These are phyloP conservation scores for Phytophthora foliorum DNA, from an alignment of 352 stramenopile species.

Conservation along the genomic window DNA sequence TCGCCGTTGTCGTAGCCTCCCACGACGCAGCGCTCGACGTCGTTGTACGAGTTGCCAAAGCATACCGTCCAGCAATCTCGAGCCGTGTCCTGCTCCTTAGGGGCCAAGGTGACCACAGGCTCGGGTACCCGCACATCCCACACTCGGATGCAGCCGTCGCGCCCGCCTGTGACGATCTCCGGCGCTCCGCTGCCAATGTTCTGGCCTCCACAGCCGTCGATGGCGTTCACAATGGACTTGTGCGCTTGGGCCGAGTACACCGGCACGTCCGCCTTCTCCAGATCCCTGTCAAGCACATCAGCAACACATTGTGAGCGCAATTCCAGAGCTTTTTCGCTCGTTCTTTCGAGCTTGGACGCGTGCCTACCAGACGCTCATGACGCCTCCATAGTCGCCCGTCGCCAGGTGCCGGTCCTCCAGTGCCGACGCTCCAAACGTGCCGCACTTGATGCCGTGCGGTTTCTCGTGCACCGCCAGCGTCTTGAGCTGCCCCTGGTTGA, in stretches of 20 bases:
- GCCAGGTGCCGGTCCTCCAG: slow-evolving; percentile 91
- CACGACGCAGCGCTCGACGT: slow-evolving; percentile 93
- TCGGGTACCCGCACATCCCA: slow-evolving; percentile 95
- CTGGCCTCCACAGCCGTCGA: slow-evolving; percentile 95
- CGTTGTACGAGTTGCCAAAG: slow-evolving; percentile 96
- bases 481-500: slow-evolving; percentile 91
- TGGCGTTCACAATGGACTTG: slow-evolving; percentile 95
- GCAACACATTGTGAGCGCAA: slow-evolving; percentile 15
- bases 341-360: slow-evolving; percentile 5
- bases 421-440: slow-evolving; percentile 95
- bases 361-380: slow-evolving; percentile 78
- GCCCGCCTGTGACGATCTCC: slow-evolving; percentile 94
- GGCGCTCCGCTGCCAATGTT: slow-evolving; percentile 92
- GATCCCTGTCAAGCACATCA: slow-evolving; percentile 57
- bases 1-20: slow-evolving; percentile 98
- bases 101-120: slow-evolving; percentile 94
- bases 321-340: slow-evolving; percentile 8
- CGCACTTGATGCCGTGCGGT: slow-evolving; percentile 95
- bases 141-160: slow-evolving; percentile 96
- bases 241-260: slow-evolving; percentile 94
- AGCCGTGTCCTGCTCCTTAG: slow-evolving; percentile 78
- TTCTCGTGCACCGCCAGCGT: slow-evolving; percentile 81
- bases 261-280: slow-evolving; percentile 80
- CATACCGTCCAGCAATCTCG: slow-evolving; percentile 97
- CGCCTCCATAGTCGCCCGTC: slow-evolving; percentile 79